Percentiles rank a stretch among this genome's conserved stretches.
These are phyloP conservation scores for Yarrowia divulgata DNA, from an alignment of 805 yeast genomes.

Conservation along the genomic window DNA sequence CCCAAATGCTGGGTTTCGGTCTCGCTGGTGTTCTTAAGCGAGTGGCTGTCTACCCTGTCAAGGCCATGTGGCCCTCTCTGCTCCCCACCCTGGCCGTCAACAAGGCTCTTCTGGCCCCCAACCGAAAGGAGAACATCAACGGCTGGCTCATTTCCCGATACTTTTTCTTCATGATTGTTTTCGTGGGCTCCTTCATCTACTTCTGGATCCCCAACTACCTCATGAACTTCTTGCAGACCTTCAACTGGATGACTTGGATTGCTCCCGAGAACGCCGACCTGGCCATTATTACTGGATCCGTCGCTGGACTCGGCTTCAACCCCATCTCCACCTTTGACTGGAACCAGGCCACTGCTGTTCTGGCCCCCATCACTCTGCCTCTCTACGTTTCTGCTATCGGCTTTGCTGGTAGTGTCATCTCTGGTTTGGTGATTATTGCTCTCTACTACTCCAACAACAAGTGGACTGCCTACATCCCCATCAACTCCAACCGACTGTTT, in stretches of 20 bases:
- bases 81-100: slow-evolving; percentile 62
- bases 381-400: slow-evolving; percentile 54
- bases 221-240: slow-evolving; percentile 55
- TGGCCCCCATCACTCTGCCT: slow-evolving; percentile 57
- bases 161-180: slow-evolving; percentile 56
- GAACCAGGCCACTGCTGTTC: slow-evolving; percentile 64
- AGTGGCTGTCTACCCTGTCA: slow-evolving; percentile 60
- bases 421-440: slow-evolving; percentile 56
- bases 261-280: slow-evolving; percentile 58
- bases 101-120: slow-evolving; percentile 52
- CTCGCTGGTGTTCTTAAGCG: slow-evolving; percentile 70
- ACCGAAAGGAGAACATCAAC: slow-evolving; percentile 56
- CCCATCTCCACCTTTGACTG: slow-evolving; percentile 64
- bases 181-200: slow-evolving; percentile 58
- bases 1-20: slow-evolving; percentile 71
- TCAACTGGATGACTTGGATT: slow-evolving; percentile 70
- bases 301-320: slow-evolving; percentile 60
- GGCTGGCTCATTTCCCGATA: slow-evolving; percentile 68
- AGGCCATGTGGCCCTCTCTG: slow-evolving; percentile 63
- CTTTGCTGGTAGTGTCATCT: slow-evolving; percentile 55
- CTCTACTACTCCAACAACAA: slow-evolving; percentile 62
- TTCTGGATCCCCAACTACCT: slow-evolving; percentile 74
- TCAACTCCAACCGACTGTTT: slow-evolving; percentile 61
- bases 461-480: slow-evolving; percentile 67
- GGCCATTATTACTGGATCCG: slow-evolving; percentile 59